Evolutionary conservation across 1,284 basidiomycete genomes (phyloP).

Genomic region (Pisolithus thermaeus): DNA sequence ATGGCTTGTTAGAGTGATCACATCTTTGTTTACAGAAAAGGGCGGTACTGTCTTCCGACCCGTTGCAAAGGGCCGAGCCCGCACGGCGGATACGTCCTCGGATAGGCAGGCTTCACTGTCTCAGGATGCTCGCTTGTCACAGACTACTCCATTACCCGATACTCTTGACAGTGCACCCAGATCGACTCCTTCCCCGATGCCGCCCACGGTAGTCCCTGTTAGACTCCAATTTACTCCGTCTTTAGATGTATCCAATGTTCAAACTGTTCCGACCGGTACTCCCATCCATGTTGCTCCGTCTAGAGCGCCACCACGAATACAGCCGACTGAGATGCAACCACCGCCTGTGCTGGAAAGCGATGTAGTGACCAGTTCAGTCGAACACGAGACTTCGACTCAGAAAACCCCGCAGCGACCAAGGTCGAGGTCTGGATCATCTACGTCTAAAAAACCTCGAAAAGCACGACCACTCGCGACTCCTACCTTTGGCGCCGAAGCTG

Average conservation of each 20-base stretch:
- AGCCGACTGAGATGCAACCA: neutral
- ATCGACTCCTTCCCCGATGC: neutral
- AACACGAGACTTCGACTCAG: conserved; percentile 1
- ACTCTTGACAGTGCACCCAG: neutral
- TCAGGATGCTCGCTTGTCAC: conserved; percentile 22
- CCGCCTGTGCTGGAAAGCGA: neutral
- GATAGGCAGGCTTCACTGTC: conserved; percentile 34
- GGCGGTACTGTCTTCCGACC: conserved; percentile 65
- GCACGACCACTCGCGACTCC: conserved; percentile 42
- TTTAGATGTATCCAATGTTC: conserved; percentile 2
- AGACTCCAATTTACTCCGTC: conserved; percentile 6
- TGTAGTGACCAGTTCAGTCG: neutral
- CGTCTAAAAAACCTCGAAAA: conserved; percentile 20
- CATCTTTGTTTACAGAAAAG: conserved; percentile 47
- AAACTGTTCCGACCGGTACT: conserved; percentile 8
- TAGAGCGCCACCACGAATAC: conserved; percentile 3
- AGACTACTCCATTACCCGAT: neutral
- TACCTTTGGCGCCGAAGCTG: conserved; percentile 49
- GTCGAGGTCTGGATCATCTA: conserved; percentile 13
- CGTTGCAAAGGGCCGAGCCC: conserved; percentile 46
- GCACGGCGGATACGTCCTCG: conserved; percentile 20
- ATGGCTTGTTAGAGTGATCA: conserved; percentile 6
- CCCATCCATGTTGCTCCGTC: conserved; percentile 22
- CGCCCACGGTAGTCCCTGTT: conserved; percentile 16
- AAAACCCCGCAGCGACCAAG: conserved; percentile 8